Evolutionary conservation across 306 rosid species (phyloP), one percentile per base, ranked within the genome.

Genomic region (Alnus glutinosa): DNA sequence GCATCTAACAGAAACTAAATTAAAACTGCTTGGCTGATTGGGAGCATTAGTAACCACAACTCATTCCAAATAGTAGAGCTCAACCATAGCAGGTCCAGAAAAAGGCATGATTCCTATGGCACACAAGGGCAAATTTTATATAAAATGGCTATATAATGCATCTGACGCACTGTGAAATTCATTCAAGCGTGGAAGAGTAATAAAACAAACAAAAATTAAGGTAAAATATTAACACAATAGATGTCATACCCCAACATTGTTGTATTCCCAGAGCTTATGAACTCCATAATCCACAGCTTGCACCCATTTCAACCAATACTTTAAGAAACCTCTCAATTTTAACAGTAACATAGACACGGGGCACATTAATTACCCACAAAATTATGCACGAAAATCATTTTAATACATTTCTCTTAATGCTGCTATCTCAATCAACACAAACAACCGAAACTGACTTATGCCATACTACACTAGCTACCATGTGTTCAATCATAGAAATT

Each of bases 211-310:
- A 49, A 23, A 55, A 32, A 58, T 1, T 18, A 37, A 32, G 2
- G 11, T 18, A 30, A 39, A 32, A 14, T 28, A 8, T 5, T 55
- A 55, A 12, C 4, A 3, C 3, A 67, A 7, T n/a, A 75, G 75
- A 51, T 28, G 37, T 2, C 73, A 39, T 90, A 95, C 99, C 98
- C 99, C 99, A 76, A 95, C 88, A 74, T 95, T 93, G 79, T 95
- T 93, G 85, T 46, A 2, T 85, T 93, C 99, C 99, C 99, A 93
- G n/a, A 95, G 78, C 88, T 87, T 91, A 78, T 91, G 94, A 81
- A 95, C 94, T 66, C 99, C 99, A 76, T 93, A 93, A 93, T 95
- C 99, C 68, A 95, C 97, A 74, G 90, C 99, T 97, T 94, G 92
- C 80, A 92, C 46, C 73, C 59, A 79, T 23, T 37, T 74, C 61